Base-by-base conservation (phyloP, 106 monocot genomes). In the Dioscorea zingiberensis region DNA sequence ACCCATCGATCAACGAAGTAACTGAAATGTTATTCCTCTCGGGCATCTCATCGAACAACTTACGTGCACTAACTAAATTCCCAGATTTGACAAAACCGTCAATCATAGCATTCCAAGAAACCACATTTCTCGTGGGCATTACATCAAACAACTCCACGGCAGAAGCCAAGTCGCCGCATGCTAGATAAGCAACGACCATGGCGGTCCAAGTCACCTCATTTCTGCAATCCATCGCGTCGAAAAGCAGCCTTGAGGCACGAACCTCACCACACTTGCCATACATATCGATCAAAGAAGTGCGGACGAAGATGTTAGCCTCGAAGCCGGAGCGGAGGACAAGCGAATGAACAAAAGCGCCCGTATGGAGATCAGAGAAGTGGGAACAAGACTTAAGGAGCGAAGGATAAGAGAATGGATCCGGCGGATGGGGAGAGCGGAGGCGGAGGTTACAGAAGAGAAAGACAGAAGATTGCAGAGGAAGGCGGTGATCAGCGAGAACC, bases 21-120 rank as follows among this genome's bases (percentile, higher is more conserved):
- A 68, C 84, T 0, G 90, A 60, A 16, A 82, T 54, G 9, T 61
- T 54, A 78, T 82, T 82, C 71, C 69, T 90, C 47, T 72, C 79
- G 0, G 84, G 76, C 87, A 91, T 91, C 45, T 83, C 67, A 44
- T 79, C 67, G 53, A 91, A 91, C 44, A 91, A 21, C 47, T 18
- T 62, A 21, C 69, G 60, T 1, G 85, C 91, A 53, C 23, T 58
- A 0, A 63, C 59, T 55, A 91, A 49, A 70, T 91, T 80, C 28
- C 88, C 79, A n/a, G 27, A 46, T 68, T 94, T 90, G 9, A 76
- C 80, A 66, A 70, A 87, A 8, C 90, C 84, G 60, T 77, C 73
- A 24, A 94, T 84, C 82, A 94, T 80, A 3, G 62, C 84, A 49
- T 90, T 90, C 81, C 78, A 94, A 11, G 84, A 68, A 9, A 84